Percentiles rank a stretch among this genome's conserved stretches.
Conservation (phyloP, 2,329 filamentous ascomycete species). For the Volutella citrinella region DNA sequence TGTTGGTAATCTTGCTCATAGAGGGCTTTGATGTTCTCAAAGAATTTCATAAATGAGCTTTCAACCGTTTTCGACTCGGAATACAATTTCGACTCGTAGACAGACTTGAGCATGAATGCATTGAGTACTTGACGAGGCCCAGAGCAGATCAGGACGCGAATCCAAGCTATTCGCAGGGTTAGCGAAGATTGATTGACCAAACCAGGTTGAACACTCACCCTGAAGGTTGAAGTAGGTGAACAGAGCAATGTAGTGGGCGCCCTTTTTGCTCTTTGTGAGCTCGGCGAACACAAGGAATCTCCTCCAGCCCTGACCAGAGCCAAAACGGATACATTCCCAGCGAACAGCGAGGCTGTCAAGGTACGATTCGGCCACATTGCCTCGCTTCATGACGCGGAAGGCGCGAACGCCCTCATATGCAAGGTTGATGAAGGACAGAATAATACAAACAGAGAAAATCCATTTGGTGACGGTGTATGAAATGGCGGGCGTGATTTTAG, state of each 20-base stretch:
- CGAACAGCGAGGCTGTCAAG: slow-evolving; percentile 83
- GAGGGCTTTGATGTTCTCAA: slow-evolving; percentile 73
- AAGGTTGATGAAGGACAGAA: slow-evolving; percentile 82
- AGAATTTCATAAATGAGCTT: slow-evolving; percentile 70
- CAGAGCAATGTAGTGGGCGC: slow-evolving; percentile 83
- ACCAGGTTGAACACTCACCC: too few species aligned
- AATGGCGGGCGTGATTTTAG: slow-evolving; percentile 75
- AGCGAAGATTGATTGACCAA: too few species aligned
- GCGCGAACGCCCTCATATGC: slow-evolving; percentile 78
- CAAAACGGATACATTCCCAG: slow-evolving; percentile 77
- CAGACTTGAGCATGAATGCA: slow-evolving; percentile 80
- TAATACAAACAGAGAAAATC: slow-evolving; percentile 92
- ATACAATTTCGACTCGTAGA: slow-evolving; percentile 74
- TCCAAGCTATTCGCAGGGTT: slow-evolving; percentile 59
- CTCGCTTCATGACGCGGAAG: slow-evolving; percentile 74
- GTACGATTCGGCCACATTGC: slow-evolving; percentile 87
- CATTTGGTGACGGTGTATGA: slow-evolving; percentile 79
- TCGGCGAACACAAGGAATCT: slow-evolving; percentile 91
- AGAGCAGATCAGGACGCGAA: slow-evolving; percentile 85
- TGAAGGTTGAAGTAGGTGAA: slow-evolving; percentile 84
- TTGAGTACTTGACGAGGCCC: slow-evolving; percentile 92
- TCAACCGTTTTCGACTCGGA: slow-evolving; percentile 50
- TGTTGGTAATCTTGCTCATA: slow-evolving; percentile 73
- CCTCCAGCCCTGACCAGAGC: slow-evolving; percentile 74
- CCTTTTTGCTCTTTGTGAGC: slow-evolving; percentile 87